Evolutionary conservation across 1,284 basidiomycete species (phyloP), one percentile per base, ranked within the genome.

Genomic region (Cutaneotrichosporon sp.): DNA sequence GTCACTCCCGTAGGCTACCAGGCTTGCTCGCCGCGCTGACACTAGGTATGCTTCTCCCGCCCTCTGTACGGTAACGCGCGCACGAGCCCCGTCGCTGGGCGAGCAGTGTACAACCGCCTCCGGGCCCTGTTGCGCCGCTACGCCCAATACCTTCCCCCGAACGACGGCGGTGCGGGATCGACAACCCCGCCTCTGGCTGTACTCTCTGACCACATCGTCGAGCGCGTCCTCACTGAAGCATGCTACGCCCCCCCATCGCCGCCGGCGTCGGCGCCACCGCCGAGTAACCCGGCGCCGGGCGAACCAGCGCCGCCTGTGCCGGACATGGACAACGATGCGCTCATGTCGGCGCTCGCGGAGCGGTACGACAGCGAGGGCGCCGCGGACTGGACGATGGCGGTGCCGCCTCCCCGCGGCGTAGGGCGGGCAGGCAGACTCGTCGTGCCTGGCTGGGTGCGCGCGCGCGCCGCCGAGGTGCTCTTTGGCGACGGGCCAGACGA

Each of bases 361-460:
- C 48, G 61, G 14, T 69, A 68, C 46, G 49, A 23, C 1, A n/a
- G 22, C 1, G 55, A 51, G 10, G 56, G 62, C 3, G 56, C 64
- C 3, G 51, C 48, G 0, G 65, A 65, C 42, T 60, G 61, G 56
- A 23, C 52, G 4, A 53, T 68, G 43, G 41, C 51, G 1, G 36
- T 68, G 4, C 46, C 53, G 0, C 26, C 56, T 0, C 14, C 46
- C 14, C 38, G 46, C 13, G 56, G 52, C 20, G 39, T 43, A 1
- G 57, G 54, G 14, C 45, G 45, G 0, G 34, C 50, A 12, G 45
- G 44, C 8, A 33, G 45, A 8, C 74, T 97, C 35, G 78, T 87
- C 40, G 83, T 98, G 38, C 94, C 94, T 0, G 93, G 93, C 0
- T 98, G 96, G 94, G 80, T 97, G 21, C 78, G 94, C 35, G 92